Evolutionary conservation across 305 asterid species (phyloP).

Genomic region (Lippia alba): DNA sequence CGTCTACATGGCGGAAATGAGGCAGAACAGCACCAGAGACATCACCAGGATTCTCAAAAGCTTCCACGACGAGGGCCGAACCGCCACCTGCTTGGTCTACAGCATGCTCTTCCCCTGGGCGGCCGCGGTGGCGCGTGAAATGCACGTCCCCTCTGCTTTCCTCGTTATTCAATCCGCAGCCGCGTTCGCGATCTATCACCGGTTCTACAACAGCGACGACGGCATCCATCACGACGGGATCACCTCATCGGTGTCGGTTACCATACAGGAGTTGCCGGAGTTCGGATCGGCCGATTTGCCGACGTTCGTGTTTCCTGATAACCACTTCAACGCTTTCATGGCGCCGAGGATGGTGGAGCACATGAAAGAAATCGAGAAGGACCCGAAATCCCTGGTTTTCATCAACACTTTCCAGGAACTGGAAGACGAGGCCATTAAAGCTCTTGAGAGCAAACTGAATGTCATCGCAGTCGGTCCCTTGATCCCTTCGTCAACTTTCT

Average conservation of each 20-base stretch:
- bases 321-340: slow-evolving; percentile 22
- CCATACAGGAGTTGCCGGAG: slow-evolving; percentile 49
- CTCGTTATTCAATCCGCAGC: slow-evolving; percentile 55
- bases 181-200: slow-evolving; percentile 48
- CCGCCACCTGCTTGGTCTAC: slow-evolving; percentile 51
- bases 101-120: slow-evolving; percentile 58
- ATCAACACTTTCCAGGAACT: slow-evolving; percentile 55
- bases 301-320: slow-evolving; percentile 40
- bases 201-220: slow-evolving; percentile 35
- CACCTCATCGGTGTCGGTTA: slow-evolving; percentile 29
- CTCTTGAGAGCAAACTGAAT: slow-evolving; percentile 30
- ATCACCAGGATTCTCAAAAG: slow-evolving; percentile 32
- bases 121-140: slow-evolving; percentile 49
- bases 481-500: slow-evolving; percentile 49
- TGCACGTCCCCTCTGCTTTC: slow-evolving; percentile 50
- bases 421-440: slow-evolving; percentile 44
- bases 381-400: slow-evolving; percentile 42
- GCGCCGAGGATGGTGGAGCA: slow-evolving; percentile 45
- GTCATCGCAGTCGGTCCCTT: slow-evolving; percentile 57
- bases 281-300: slow-evolving; percentile 48
- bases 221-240: slow-evolving; percentile 27
- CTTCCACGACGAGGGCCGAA: slow-evolving; percentile 32
- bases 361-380: slow-evolving; percentile 43
- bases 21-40: slow-evolving; percentile 34
- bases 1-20: slow-evolving; percentile 26